A percentile compares a stretch with the other conserved stretches of the same genome.
phyloP scores from a whole-genome alignment of 202 grass and related monocot species.

The Cymbopogon flexuosus region DNA sequence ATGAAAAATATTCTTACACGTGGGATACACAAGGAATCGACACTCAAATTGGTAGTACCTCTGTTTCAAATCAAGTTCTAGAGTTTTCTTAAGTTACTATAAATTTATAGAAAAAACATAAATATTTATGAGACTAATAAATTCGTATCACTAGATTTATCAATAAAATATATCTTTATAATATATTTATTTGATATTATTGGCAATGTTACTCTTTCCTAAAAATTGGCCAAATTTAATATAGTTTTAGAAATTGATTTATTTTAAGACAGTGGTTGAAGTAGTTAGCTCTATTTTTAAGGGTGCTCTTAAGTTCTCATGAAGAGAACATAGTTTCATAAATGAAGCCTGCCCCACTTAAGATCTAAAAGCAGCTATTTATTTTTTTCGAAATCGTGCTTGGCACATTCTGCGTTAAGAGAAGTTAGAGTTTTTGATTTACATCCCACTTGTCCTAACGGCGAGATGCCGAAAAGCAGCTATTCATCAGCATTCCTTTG shows the following conservation, averaged over 20 bases:
- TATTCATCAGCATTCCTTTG: conserved; percentile 24
- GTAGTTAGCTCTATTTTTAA: neutral
- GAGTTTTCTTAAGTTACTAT: neutral
- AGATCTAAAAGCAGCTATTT: neutral
- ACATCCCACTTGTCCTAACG: too few species aligned
- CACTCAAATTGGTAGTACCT: neutral
- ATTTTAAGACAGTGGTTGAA: neutral
- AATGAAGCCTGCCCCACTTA: conserved; percentile 32
- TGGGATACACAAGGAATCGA: neutral
- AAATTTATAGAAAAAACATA: neutral
- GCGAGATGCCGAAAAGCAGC: neutral
- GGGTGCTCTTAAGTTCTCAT: neutral
- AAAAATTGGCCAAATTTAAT: neutral
- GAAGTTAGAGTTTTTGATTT: too few species aligned
- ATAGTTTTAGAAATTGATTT: neutral
- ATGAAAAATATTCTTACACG: neutral
- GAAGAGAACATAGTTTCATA: conserved; percentile 16
- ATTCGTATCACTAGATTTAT: neutral
- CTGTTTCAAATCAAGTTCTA: neutral
- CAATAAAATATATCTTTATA: neutral
- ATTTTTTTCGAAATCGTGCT: too few species aligned
- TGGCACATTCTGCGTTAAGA: too few species aligned
- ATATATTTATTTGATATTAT: neutral
- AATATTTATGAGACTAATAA: neutral
- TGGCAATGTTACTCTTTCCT: neutral